These are phyloP conservation scores for Metarhizium album DNA, from an alignment of 2,329 filamentous ascomycete species.

Conservation along the genomic window DNA sequence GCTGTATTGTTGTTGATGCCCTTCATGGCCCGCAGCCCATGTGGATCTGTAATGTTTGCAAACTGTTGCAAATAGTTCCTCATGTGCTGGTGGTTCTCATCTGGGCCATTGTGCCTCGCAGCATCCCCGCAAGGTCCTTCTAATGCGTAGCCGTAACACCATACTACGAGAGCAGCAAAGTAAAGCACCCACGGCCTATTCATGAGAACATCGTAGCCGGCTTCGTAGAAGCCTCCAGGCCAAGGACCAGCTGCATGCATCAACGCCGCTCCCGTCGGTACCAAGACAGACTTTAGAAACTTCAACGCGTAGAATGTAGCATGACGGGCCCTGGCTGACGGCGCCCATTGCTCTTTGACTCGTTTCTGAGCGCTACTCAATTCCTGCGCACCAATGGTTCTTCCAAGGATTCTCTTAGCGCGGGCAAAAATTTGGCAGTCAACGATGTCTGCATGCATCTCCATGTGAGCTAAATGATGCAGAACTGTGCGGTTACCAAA, in stretches of 20 bases:
- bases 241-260: constrained; percentile 29
- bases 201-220: constrained; percentile 77
- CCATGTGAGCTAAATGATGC: constrained; percentile 93
- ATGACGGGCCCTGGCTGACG: constrained; percentile 76
- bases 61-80: constrained; percentile 63
- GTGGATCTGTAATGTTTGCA: constrained; percentile 60
- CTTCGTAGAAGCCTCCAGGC: constrained; percentile 46
- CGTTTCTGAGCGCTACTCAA: constrained; percentile 67
- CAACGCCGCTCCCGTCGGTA: constrained; percentile 35
- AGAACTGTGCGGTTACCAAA: constrained; percentile 84
- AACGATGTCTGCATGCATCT: constrained; percentile 94
- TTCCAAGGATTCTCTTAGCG: constrained; percentile 72
- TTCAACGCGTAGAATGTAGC: constrained; percentile 87
- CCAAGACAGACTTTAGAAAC: constrained; percentile 75
- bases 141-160: constrained; percentile 86
- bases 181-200: constrained; percentile 95
- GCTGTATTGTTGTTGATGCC: constrained; percentile 77
- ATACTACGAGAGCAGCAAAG: constrained; percentile 83
- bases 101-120: constrained; percentile 43
- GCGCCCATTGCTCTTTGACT: constrained; percentile 85
- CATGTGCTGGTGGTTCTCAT: constrained; percentile 69
- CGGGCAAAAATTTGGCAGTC: constrained; percentile 94
- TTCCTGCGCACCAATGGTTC: constrained; percentile 74
- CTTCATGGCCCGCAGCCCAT: constrained; percentile 61
- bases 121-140: constrained; percentile 60